These are phyloP conservation scores for Trametes cubensis DNA, from an alignment of 768 basidiomycete genomes.

Conservation along the genomic window DNA sequence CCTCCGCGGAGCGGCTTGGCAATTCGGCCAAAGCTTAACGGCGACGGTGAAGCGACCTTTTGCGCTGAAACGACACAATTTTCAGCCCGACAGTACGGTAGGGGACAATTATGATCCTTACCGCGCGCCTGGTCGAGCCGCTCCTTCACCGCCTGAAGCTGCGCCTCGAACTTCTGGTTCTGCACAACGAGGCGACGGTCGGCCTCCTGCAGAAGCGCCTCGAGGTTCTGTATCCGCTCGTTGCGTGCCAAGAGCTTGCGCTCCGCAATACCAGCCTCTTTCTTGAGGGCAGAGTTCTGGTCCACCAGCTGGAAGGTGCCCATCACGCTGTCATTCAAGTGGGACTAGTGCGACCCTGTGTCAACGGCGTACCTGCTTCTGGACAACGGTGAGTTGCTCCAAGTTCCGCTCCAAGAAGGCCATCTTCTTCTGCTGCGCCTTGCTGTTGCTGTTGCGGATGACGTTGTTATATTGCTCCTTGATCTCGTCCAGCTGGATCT, in stretches of 20 bases:
- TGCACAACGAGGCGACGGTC: conserved; percentile 90
- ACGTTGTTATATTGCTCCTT: conserved; percentile 99
- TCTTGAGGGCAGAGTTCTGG: conserved; percentile 96
- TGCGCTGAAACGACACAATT: conserved; percentile 54
- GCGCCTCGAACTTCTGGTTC: conserved; percentile 94
- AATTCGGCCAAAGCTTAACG: conserved; percentile 89
- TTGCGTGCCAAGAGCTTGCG: conserved; percentile 95
- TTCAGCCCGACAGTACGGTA: conserved; percentile 19
- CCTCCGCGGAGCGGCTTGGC: conserved; percentile 96
- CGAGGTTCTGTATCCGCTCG: conserved; percentile 96
- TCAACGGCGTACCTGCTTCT: conserved; percentile 78
- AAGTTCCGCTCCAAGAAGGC: conserved; percentile 96
- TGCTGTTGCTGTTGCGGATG: conserved; percentile 96
- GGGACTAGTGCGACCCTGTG: conserved; percentile 3
- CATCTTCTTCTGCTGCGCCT: conserved; percentile 99
- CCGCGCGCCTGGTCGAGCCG: conserved; percentile 91
- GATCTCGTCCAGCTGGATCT: conserved; percentile 98
- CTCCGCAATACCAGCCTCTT: conserved; percentile 96
- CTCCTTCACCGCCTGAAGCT: conserved; percentile 89
- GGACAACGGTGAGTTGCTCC: conserved; percentile 91
- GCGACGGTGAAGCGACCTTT: conserved; percentile 70
- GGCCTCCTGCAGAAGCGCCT: conserved; percentile 89
- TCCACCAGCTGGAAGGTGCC: conserved; percentile 77
- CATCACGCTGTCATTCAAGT: conserved; percentile 25
- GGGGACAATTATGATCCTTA: conserved; percentile 39